Percentiles rank a stretch among this genome's conserved stretches.
Conservation (phyloP, 1,284 basidiomycete genomes). For the Vanrija sp. region DNA sequence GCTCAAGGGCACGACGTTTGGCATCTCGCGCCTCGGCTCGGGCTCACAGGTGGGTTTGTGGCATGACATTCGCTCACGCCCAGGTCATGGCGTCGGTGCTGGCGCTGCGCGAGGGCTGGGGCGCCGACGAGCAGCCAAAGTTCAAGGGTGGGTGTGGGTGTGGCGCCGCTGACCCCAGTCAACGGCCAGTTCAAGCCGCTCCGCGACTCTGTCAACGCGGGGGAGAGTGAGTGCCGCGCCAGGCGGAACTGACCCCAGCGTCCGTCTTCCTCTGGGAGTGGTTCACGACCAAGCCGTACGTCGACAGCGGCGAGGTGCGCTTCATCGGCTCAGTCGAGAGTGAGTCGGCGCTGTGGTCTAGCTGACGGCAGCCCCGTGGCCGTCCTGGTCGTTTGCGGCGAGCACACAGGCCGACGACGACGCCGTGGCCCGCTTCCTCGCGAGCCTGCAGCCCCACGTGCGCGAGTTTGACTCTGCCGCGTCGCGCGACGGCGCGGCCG, state of each 20-base stretch:
- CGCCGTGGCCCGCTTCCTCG: conserved; percentile 60
- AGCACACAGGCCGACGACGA: conserved; percentile 58
- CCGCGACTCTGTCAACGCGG: conserved; percentile 83
- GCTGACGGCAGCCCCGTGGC: conserved; percentile 74
- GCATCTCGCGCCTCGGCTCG: conserved; percentile 77
- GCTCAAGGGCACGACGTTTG: conserved; percentile 74
- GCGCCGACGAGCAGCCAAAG: conserved; percentile 53
- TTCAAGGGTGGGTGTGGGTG: conserved; percentile 61
- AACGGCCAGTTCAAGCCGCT: conserved; percentile 88
- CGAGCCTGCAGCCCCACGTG: conserved; percentile 62
- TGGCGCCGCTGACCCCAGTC: conserved; percentile 53
- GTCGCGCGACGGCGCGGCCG: conserved; percentile 58
- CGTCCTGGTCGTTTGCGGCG: conserved; percentile 89
- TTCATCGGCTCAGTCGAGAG: conserved; percentile 55
- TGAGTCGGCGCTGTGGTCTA: conserved; percentile 12
- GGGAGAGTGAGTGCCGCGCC: conserved; percentile 43
- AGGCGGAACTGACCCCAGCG: conserved; percentile 19
- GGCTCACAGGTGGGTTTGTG: conserved; percentile 11
- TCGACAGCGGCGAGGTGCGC: conserved; percentile 73
- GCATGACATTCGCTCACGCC: conserved; percentile 26
- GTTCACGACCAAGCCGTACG: conserved; percentile 95
- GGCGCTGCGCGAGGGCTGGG: conserved; percentile 80
- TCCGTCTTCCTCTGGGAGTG: conserved; percentile 72
- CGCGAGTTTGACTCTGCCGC: conserved; percentile 63
- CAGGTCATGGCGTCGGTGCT: conserved; percentile 95